These are phyloP conservation scores for Annulohypoxylon nitens DNA, from an alignment of 495 filamentous ascomycete genomes.

Conservation along the genomic window DNA sequence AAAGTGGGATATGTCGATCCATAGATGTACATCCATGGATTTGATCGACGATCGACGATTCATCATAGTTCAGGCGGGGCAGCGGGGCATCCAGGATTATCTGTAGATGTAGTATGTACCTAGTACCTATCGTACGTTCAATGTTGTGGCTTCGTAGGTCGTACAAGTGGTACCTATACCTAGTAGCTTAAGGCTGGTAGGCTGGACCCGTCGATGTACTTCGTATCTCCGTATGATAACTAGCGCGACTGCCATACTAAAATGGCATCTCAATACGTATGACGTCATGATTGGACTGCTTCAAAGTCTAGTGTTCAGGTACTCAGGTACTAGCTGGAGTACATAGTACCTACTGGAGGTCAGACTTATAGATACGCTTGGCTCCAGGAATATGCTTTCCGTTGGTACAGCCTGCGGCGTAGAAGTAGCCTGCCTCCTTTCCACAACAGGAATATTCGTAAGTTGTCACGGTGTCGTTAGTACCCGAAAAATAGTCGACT, in stretches of 20 bases:
- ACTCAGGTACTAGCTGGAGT: too few relatives aligned
- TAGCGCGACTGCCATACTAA: not conserved
- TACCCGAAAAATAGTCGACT: too few relatives aligned
- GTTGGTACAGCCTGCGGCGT: too few relatives aligned
- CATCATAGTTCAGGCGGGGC: not conserved
- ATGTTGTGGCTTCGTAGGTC: too few relatives aligned
- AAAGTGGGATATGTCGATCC: not conserved
- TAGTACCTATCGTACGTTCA: too few relatives aligned
- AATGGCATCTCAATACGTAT: not conserved
- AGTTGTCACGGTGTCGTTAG: too few relatives aligned
- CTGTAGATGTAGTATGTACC: too few relatives aligned
- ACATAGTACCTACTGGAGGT: too few relatives aligned
- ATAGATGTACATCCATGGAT: not conserved
- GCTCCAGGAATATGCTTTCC: too few relatives aligned
- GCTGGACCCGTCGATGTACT: not conserved
- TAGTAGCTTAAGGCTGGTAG: not conserved
- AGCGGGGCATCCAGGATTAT: not conserved
- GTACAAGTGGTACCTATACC: not conserved
- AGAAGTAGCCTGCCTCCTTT: too few relatives aligned
- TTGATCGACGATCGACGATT: not conserved
- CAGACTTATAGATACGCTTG: too few relatives aligned
- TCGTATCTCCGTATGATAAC: not conserved
- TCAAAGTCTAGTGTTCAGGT: not conserved
- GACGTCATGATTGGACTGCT: conserved; percentile 1
- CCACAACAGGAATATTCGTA: too few relatives aligned